Conservation (phyloP, 2,329 filamentous ascomycete genomes). For the Aspergillus sp. region DNA sequence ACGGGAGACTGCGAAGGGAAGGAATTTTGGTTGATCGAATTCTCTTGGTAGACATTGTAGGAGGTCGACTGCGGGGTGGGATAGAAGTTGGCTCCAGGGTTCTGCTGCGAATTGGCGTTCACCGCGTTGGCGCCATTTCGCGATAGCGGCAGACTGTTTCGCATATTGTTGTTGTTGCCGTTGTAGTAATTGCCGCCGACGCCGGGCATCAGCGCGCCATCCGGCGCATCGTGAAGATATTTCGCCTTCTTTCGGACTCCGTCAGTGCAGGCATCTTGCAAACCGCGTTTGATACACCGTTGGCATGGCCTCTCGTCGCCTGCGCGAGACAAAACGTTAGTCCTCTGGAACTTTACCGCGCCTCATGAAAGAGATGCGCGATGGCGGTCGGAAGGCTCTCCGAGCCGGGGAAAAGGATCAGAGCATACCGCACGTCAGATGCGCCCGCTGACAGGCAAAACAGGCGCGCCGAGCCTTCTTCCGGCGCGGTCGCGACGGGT, state of each 20-base stretch:
- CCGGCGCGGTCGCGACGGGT: constrained; percentile 80
- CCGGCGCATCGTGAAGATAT: constrained; percentile 93
- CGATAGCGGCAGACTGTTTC: constrained; percentile 32
- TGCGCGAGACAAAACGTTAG: constrained; percentile 41
- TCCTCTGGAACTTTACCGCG: background rate
- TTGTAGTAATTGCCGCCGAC: constrained; percentile 65
- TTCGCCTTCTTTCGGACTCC: constrained; percentile 98
- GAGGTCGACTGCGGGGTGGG: constrained; percentile 35
- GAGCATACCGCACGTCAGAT: constrained; percentile 94
- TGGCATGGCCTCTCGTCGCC: constrained; percentile 94
- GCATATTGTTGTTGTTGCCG: constrained; percentile 38
- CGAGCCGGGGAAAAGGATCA: constrained; percentile 4
- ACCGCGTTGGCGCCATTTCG: constrained; percentile 30
- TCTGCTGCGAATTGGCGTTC: constrained; percentile 24
- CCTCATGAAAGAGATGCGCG: background rate
- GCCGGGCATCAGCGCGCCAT: constrained; percentile 84
- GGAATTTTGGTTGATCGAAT: constrained; percentile 51
- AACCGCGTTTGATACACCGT: constrained; percentile 87
- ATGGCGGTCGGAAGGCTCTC: constrained; percentile 5
- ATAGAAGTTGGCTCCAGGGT: constrained; percentile 31
- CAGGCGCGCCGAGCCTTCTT: constrained; percentile 97
- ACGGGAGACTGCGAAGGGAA: constrained; percentile 66
- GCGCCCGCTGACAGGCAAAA: constrained; percentile 93
- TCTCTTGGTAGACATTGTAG: constrained; percentile 51
- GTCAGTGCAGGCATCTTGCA: constrained; percentile 90